A percentile compares a stretch with the other conserved stretches of the same genome.
Conservation (phyloP, 192 early-diverging fungal genomes). For the Coemansia erecta region DNA sequence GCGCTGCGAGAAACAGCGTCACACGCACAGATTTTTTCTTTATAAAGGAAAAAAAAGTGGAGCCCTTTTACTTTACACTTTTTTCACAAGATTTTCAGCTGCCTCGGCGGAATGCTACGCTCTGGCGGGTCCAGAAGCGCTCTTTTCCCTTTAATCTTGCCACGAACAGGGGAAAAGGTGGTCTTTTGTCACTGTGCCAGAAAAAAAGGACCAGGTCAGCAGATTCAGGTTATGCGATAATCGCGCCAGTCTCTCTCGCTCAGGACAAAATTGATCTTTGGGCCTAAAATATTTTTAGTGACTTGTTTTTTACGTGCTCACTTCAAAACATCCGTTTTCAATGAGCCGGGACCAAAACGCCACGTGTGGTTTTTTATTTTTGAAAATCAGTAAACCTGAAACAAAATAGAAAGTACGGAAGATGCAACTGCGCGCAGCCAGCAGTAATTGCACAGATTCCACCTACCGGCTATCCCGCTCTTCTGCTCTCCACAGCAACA, state of each 20-base stretch:
- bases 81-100: conserved; percentile 16
- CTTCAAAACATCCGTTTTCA: neutral
- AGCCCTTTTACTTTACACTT: neutral
- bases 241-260: neutral
- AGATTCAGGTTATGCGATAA: neutral
- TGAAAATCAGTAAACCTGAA: too few species aligned
- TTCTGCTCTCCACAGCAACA: neutral
- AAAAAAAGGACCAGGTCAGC: too few species aligned
- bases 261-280: too few species aligned
- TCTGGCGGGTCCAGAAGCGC: too few species aligned
- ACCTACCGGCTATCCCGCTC: too few species aligned
- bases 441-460: too few species aligned
- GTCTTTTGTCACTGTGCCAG: neutral
- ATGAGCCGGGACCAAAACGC: conserved; percentile 6
- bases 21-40: neutral
- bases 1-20: neutral
- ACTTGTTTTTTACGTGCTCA: neutral
- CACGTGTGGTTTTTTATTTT: conserved; percentile 19
- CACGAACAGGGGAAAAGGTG: too few species aligned
- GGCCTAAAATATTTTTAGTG: too few species aligned
- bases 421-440: neutral
- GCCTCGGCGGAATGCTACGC: too few species aligned
- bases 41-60: too few species aligned
- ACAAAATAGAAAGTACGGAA: neutral
- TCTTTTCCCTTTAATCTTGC: neutral